A percentile compares a stretch with the other conserved stretches of the same genome.
Evolutionary conservation across 164 flowering plant genomes (phyloP).

Genomic region (Aristolochia contorta): DNA sequence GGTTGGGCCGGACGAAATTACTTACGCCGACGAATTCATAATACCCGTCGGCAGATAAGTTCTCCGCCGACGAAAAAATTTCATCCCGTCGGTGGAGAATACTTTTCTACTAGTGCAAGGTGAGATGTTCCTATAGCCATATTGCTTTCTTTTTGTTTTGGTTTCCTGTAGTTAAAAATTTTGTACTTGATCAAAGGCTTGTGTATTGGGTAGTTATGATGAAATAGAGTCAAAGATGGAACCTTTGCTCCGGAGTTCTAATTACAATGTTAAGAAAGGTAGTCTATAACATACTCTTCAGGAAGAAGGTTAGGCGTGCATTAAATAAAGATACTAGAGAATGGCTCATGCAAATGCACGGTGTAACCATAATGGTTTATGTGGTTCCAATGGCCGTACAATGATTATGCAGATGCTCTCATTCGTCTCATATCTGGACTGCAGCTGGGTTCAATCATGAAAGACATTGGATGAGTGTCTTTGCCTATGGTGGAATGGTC

Average conservation of each 20-base stretch:
- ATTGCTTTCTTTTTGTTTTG: neutral
- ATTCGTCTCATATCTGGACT: conserved; percentile 95
- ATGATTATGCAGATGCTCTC: conserved; percentile 54
- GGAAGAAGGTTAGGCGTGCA: too few species aligned
- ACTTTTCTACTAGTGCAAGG: too few species aligned
- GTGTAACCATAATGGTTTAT: too few species aligned
- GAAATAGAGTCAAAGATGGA: conserved; percentile 90
- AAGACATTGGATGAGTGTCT: conserved; percentile 57
- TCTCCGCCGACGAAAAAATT: too few species aligned
- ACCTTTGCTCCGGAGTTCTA: conserved; percentile 72
- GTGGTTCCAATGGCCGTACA: neutral
- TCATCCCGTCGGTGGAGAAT: too few species aligned
- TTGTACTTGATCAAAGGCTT: neutral
- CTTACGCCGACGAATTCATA: too few species aligned
- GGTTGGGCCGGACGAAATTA: too few species aligned
- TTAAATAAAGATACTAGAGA: too few species aligned
- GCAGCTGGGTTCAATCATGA: conserved; percentile 66
- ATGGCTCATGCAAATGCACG: too few species aligned
- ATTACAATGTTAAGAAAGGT: conserved; percentile 98
- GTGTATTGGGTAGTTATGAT: conserved; percentile 55
- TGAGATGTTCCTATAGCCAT: conserved; percentile 10
- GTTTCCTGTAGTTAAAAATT: too few species aligned
- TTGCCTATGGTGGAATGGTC: conserved; percentile 93
- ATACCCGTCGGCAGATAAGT: too few species aligned
- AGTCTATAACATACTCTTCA: too few species aligned